phyloP scores from a whole-genome alignment of 2,329 filamentous ascomycete species.

The Lanzia echinophila region DNA sequence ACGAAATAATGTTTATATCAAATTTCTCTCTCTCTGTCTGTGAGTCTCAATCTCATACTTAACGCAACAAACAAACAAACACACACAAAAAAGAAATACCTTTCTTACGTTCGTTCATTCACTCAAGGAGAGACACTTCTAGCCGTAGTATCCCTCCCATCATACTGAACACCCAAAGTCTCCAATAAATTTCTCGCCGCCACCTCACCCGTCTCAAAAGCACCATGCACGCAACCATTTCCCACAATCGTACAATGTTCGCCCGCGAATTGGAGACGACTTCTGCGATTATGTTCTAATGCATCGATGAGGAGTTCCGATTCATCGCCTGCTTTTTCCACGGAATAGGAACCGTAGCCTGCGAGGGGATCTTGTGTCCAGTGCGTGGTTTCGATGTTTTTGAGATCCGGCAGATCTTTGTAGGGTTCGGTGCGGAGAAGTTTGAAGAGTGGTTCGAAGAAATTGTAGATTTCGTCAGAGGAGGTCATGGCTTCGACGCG shows the following conservation, averaged over 20 bases:
- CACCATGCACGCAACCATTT: conserved; percentile 39
- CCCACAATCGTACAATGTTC: conserved; percentile 35
- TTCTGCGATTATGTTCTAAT: conserved; percentile 32
- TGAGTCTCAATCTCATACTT: neutral
- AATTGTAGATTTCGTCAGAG: conserved; percentile 33
- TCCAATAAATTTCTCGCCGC: conserved; percentile 35
- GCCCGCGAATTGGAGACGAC: conserved; percentile 37
- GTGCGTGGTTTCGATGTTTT: conserved; percentile 37
- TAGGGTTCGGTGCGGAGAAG: conserved; percentile 38
- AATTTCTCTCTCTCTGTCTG: conserved; percentile 1
- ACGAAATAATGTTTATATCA: conserved; percentile 8
- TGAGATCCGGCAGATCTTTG: conserved; percentile 35
- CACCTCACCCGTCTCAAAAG: conserved; percentile 38
- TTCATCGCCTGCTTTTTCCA: conserved; percentile 40
- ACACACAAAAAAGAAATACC: conserved; percentile 1
- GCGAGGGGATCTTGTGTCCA: conserved; percentile 39
- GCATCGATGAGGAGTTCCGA: conserved; percentile 32
- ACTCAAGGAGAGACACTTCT: conserved; percentile 16
- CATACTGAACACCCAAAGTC: conserved; percentile 32
- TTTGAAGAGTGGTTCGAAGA: conserved; percentile 40
- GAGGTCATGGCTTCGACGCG: conserved; percentile 38
- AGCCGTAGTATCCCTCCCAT: conserved; percentile 27
- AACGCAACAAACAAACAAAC: neutral
- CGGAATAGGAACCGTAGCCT: conserved; percentile 38
- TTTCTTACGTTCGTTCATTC: neutral